Evolutionary conservation across 2,329 filamentous ascomycete genomes (phyloP), one percentile per base, ranked within the genome.

Genomic region (Chrysosporium keratinophilum): DNA sequence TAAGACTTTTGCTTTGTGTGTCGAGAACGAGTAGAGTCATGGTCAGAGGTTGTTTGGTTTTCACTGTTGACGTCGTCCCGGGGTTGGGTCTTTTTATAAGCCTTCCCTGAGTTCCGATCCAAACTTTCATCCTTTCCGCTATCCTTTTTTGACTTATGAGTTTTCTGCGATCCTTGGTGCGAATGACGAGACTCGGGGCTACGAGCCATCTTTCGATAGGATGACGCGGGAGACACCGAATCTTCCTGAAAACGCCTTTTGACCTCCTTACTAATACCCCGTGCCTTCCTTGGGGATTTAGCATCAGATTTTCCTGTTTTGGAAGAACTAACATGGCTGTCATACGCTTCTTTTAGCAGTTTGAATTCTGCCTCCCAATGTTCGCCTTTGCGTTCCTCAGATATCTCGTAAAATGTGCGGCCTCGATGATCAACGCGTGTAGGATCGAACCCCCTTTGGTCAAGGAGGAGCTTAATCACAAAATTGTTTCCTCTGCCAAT

Each of bases 361-460:
- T 88, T 80, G 59, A 86, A 83, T 67, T 98, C 93, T 57, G 91
- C 83, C 66, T 91, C 84, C 88, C 90, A 96, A 56, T 88, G 85
- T 6, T 90, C 87, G 0, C 93, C 91, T 60, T 83, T 83, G 40
- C 88, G 82, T 46, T 88, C 83, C 61, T 85, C 81, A 1, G 93
- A 88, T 57, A 97, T 83, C 59, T 98, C 89, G 63, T 82, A 86
- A 67, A 97, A 98, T 0, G 87, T 84, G 62, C 87, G 81, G 19
- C 87, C 87, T 60, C 83, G 83, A 60, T 83, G 84, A 23, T 83
- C 78, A 31, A 74, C 76, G 54, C 85, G 82, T 0, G 87, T 88
- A 0, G 93, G 90, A 62, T 98, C 84, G 65, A 97, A 96, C 23
- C 78, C 76, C 46, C 80, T 79, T 62, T 93, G 87, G 56, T 83